Base-by-base conservation (phyloP, 1,284 basidiomycete species). In the Leccinum fuscescens region DNA sequence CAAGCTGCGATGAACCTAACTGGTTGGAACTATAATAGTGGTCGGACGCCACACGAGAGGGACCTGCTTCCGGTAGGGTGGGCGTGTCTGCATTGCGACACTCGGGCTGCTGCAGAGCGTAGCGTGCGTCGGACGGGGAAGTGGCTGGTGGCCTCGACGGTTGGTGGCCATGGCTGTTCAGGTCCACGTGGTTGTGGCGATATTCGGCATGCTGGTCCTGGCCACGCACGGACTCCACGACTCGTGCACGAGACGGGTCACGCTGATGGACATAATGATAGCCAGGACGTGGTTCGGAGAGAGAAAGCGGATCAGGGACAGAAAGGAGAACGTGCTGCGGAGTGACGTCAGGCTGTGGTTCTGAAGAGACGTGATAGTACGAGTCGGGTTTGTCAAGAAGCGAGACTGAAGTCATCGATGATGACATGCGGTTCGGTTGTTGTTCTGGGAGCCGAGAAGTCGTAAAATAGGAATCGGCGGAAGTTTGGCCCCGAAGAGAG, bases 321-420 rank as follows among this genome's bases (percentile, higher is more conserved):
- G 62, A 42, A 55, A 72, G 62, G 57, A 68, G 60, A 37, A 65
- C 1, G 46, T 67, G 69, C 53, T 70, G 72, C 20, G 60, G 20
- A 50, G 62, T 73, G 67, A 74, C 70, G 69, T 74, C 69, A 70
- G 74, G 67, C 59, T 71, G 62, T 54, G 67, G 67, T 20, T 69
- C 65, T 57, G 65, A 62, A 54, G 70, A 71, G 37, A 61, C 27
- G 56, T 61, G 70, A 61, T 72, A 74, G 55, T 70, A 71, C 55
- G 60, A 53, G 62, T 71, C 65, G 39, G 63, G 56, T 24, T 71
- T 63, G 52, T 71, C 70, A 35, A 73, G 70, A 64, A 72, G 65
- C 53, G 67, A 57, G 22, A 57, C 62, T 56, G 72, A 69, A 54
- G 69, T 68, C 59, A 74, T 71, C 7, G 72, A 66, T 58, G 69